Conservation (phyloP, 2,329 filamentous ascomycete species). For the Stylonectria norvegica region DNA sequence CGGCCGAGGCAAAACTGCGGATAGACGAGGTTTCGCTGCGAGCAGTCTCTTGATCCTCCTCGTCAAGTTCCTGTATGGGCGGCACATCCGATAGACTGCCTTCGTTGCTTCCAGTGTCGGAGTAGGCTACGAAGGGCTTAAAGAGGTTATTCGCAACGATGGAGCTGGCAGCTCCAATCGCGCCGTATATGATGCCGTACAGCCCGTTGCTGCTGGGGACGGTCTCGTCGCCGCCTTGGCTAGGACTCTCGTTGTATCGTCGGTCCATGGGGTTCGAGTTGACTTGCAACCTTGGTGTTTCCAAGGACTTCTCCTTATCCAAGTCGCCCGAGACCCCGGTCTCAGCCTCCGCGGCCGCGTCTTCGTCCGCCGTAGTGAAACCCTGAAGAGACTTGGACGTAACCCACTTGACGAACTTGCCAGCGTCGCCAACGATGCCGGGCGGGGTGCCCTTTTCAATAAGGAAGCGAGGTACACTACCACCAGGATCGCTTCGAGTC, state of each 20-base stretch:
- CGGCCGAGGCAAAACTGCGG: conserved; percentile 48
- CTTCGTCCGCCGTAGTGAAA: conserved; percentile 22
- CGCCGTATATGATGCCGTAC: conserved; percentile 54
- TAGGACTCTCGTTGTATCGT: conserved; percentile 11
- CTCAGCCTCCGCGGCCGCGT: conserved; percentile 6
- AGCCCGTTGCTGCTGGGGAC: conserved; percentile 45
- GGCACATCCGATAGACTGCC: conserved; percentile 24
- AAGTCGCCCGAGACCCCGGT: background rate
- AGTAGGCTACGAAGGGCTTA: conserved; percentile 27
- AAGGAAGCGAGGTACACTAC: conserved; percentile 83
- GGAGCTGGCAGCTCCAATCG: conserved; percentile 49
- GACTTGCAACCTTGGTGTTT: too few species aligned
- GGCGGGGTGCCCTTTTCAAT: conserved; percentile 85
- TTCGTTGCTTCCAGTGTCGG: conserved; percentile 25
- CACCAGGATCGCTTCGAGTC: conserved; percentile 82
- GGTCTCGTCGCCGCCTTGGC: conserved; percentile 26
- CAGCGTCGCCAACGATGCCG: conserved; percentile 74
- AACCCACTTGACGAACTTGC: conserved; percentile 78
- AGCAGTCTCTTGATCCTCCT: conserved; percentile 24
- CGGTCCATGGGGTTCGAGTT: conserved; percentile 8
- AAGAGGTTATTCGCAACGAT: conserved; percentile 39
- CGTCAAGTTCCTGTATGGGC: conserved; percentile 21
- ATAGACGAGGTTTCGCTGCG: conserved; percentile 45
- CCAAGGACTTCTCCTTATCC: conserved; percentile 5
- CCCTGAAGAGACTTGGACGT: conserved; percentile 39